A percentile compares a stretch with the other conserved stretches of the same genome.
Evolutionary conservation across 2,329 filamentous ascomycete genomes (phyloP).

Genomic region (Taxawa tesnikishii): DNA sequence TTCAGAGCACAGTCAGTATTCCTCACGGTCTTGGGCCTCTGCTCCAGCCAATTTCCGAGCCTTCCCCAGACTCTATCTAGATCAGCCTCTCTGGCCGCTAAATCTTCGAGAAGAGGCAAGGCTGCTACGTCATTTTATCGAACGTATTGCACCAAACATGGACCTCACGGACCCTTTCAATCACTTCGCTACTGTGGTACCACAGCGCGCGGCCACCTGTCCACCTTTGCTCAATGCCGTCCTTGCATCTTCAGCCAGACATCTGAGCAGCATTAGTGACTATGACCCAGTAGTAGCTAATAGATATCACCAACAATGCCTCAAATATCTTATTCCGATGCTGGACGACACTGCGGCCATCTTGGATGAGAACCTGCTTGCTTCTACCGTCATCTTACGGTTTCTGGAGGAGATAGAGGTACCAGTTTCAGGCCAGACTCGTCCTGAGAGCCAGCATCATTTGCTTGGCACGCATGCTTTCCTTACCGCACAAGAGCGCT

Average conservation of each 20-base stretch:
- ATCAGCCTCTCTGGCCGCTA: neutral
- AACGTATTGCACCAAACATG: conserved; percentile 17
- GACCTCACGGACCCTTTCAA: conserved; percentile 20
- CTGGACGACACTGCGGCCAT: conserved; percentile 26
- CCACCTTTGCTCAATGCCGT: conserved; percentile 45
- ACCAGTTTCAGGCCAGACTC: conserved; percentile 12
- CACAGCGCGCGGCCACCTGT: conserved; percentile 31
- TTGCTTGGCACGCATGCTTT: conserved; percentile 21
- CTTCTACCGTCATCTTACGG: conserved; percentile 44
- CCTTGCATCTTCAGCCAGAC: conserved; percentile 42
- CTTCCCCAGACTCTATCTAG: neutral
- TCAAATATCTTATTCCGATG: conserved; percentile 38
- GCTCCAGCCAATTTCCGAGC: neutral
- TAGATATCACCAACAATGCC: conserved; percentile 41
- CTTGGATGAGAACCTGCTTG: conserved; percentile 39
- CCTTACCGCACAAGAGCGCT: conserved; percentile 20
- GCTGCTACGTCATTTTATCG: conserved; percentile 20
- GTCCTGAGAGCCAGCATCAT: conserved; percentile 11
- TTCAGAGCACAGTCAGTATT: no score
- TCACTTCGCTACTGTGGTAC: conserved; percentile 44
- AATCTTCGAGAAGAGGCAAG: conserved; percentile 14
- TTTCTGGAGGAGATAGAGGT: conserved; percentile 45
- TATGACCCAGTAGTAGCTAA: conserved; percentile 40
- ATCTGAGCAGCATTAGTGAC: conserved; percentile 32
- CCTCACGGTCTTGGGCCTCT: neutral